phyloP scores from a whole-genome alignment of 2,329 filamentous ascomycete genomes.

The Trichothecium sympodiale region DNA sequence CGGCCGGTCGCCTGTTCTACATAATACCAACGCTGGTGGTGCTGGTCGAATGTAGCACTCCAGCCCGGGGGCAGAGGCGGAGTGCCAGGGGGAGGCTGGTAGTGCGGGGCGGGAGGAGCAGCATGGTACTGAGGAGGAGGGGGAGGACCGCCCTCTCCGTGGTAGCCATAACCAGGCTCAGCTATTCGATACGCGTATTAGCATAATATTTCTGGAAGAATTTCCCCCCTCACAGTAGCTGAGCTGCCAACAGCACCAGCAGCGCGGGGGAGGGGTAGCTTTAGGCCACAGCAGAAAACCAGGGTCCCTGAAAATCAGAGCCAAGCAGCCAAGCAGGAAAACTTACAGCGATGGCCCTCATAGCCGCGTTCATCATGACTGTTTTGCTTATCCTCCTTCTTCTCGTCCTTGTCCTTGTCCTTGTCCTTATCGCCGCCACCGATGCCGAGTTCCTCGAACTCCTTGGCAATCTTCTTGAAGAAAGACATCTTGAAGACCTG shows the following conservation, averaged over 20 bases:
- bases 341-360: background rate
- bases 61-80: constrained; percentile 50
- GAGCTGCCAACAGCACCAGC: no score
- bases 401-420: constrained; percentile 11
- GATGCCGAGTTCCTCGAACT: constrained; percentile 35
- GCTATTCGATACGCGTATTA: background rate
- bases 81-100: constrained; percentile 19
- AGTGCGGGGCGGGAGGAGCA: constrained; percentile 15
- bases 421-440: constrained; percentile 25
- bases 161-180: constrained; percentile 12
- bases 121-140: constrained; percentile 9
- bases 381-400: constrained; percentile 6
- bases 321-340: background rate
- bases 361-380: background rate
- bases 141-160: constrained; percentile 9
- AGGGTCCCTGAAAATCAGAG: background rate
- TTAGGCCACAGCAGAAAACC: background rate
- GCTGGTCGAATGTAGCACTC: constrained; percentile 51
- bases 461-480: constrained; percentile 29
- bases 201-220: background rate
- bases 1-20: constrained; percentile 49
- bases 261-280: background rate
- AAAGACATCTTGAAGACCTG: constrained; percentile 27
- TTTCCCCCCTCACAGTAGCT: background rate
- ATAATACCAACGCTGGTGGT: constrained; percentile 53